Conservation (phyloP, 176 grass and related monocot species). For the Thinopyrum elongatum region DNA sequence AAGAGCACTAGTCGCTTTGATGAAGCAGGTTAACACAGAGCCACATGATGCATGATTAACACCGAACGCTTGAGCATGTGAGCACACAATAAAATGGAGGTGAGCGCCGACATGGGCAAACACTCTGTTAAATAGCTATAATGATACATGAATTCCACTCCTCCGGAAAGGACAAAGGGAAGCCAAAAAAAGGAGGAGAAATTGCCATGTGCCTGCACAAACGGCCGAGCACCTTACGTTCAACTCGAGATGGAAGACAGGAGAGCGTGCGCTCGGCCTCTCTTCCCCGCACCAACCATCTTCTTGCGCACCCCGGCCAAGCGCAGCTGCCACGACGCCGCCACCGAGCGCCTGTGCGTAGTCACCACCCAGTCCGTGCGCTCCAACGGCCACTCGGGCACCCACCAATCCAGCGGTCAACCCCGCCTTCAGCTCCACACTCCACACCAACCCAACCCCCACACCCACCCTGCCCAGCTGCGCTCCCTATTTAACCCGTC, state of each 20-base stretch:
- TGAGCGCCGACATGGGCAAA: too few relatives aligned
- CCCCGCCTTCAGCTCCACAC: neutral
- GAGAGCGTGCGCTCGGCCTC: neutral
- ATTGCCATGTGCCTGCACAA: neutral
- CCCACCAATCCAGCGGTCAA: neutral
- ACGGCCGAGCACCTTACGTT: neutral
- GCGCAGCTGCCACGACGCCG: neutral
- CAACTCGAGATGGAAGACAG: neutral
- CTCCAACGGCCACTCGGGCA: neutral
- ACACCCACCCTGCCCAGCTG: neutral
- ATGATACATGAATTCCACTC: too few relatives aligned
- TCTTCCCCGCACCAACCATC: neutral
- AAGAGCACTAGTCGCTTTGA: too few relatives aligned
- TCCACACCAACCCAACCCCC: constrained; percentile 14
- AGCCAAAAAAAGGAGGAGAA: neutral
- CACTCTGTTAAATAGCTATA: too few relatives aligned
- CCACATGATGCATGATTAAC: neutral
- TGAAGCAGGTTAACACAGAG: neutral
- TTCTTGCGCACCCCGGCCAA: neutral
- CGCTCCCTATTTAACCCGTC: constrained; percentile 57
- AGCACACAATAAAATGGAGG: neutral
- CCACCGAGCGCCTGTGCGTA: neutral
- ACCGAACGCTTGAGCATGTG: neutral
- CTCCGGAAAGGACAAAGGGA: neutral
- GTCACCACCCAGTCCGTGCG: neutral